A percentile compares a stretch with the other conserved stretches of the same genome.
Conservation (phyloP, 352 stramenopile genomes). For the Phytophthora syringae region DNA sequence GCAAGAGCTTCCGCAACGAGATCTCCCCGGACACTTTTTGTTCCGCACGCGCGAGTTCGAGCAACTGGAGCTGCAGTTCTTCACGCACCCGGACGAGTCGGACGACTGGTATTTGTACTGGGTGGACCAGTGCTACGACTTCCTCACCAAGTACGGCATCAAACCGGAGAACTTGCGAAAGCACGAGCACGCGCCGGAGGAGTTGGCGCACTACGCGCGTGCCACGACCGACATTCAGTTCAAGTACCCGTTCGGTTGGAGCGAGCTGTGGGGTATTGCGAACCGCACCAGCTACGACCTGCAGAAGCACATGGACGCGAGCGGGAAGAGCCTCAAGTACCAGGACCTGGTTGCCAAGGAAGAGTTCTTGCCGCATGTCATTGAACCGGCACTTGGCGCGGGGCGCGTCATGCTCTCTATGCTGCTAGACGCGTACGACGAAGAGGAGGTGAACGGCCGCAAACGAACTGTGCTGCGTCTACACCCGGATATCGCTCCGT, state of each 20-base stretch:
- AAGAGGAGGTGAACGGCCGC: slow-evolving; percentile 92
- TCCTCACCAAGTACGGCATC: slow-evolving; percentile 91
- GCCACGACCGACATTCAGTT: slow-evolving; percentile 98
- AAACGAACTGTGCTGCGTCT: slow-evolving; percentile 92
- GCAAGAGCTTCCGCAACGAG: slow-evolving; percentile 99
- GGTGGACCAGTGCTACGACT: slow-evolving; percentile 93
- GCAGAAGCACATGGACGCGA: slow-evolving; percentile 94
- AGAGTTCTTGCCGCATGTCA: slow-evolving; percentile 96
- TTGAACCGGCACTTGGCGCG: slow-evolving; percentile 92
- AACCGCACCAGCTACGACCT: slow-evolving; percentile 97
- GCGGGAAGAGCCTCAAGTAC: slow-evolving; percentile 90
- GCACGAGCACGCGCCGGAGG: slow-evolving; percentile 92
- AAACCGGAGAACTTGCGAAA: slow-evolving; percentile 90
- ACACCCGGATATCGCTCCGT: slow-evolving; percentile 94
- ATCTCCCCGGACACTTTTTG: slow-evolving; percentile 98
- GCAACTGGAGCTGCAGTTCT: slow-evolving; percentile 95
- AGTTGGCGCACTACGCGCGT: slow-evolving; percentile 96
- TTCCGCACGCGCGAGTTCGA: slow-evolving; percentile 98
- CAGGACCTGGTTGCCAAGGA: slow-evolving; percentile 66
- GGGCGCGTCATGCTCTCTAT: slow-evolving; percentile 95
- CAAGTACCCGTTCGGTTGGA: slow-evolving; percentile 96
- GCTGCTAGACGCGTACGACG: slow-evolving; percentile 95
- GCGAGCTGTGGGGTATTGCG: slow-evolving; percentile 97
- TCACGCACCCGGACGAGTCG: slow-evolving; percentile 78
- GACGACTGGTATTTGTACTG: slow-evolving; percentile 90